Evolutionary conservation across 768 basidiomycete genomes (phyloP).

Genomic region (Leccinum ochraceum): DNA sequence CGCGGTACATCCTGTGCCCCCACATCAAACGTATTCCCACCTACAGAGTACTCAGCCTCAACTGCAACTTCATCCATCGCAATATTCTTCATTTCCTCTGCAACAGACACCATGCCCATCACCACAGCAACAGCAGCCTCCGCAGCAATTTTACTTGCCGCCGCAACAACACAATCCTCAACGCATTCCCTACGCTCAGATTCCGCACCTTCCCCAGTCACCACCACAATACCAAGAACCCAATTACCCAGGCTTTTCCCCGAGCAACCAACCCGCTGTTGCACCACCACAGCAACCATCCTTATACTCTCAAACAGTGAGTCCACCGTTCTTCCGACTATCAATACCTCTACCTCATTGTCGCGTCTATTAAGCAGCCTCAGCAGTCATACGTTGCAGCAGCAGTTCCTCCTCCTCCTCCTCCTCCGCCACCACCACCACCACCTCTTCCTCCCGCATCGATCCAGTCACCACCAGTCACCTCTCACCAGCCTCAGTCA

Average conservation of each 20-base stretch:
- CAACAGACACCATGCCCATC: conserved; percentile 13
- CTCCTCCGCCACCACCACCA: not conserved
- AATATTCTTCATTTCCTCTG: not conserved
- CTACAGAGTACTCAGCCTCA: conserved; percentile 12
- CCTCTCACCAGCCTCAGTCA: conserved; percentile 22
- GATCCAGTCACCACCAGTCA: conserved; percentile 12
- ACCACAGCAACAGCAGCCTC: conserved; percentile 15
- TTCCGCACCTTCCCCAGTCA: conserved; percentile 12
- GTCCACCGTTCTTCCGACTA: not conserved
- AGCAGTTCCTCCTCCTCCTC: conserved; percentile 16
- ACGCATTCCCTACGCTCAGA: conserved; percentile 17
- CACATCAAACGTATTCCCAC: conserved; percentile 17
- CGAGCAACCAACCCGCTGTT: conserved; percentile 7
- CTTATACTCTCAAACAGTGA: conserved; percentile 14
- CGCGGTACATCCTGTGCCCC: conserved; percentile 12
- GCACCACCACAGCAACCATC: conserved; percentile 3
- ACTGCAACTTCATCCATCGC: conserved; percentile 6
- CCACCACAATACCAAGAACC: conserved; percentile 21
- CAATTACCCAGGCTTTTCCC: conserved; percentile 9
- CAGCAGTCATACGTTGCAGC: conserved; percentile 18
- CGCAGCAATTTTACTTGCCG: conserved; percentile 9
- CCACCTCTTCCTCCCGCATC: not conserved
- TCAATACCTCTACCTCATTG: not conserved
- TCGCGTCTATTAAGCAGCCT: conserved; percentile 4
- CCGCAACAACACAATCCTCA: conserved; percentile 18